phyloP scores from a whole-genome alignment of 2,329 filamentous ascomycete species.

The Arthroderma sp. region DNA sequence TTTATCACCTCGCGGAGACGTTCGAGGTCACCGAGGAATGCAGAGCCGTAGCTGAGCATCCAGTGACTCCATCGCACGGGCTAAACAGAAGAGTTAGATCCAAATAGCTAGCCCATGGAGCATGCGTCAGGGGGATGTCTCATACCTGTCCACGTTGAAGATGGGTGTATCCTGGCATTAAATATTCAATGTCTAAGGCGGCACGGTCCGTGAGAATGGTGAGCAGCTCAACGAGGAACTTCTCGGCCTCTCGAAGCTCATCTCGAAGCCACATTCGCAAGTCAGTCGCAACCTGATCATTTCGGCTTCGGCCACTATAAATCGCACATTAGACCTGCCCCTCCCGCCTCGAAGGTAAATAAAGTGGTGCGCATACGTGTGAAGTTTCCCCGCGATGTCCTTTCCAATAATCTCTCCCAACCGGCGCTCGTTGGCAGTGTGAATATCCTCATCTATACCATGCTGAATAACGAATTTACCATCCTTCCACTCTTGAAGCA shows the following conservation, averaged over 20 bases:
- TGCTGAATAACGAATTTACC: constrained; percentile 19
- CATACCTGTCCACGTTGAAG: constrained; percentile 42
- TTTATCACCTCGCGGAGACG: constrained; percentile 60
- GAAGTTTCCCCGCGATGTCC: constrained; percentile 73
- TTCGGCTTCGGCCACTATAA: constrained; percentile 56
- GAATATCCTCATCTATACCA: constrained; percentile 20
- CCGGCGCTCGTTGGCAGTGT: constrained; percentile 38
- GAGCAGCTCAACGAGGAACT: constrained; percentile 56
- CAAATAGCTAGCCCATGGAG: background rate
- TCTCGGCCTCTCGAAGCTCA: constrained; percentile 57
- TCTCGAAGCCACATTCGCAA: constrained; percentile 83
- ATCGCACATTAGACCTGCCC: background rate
- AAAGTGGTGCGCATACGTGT: constrained; percentile 45
- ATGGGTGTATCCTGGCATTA: constrained; percentile 87
- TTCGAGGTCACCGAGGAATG: constrained; percentile 63
- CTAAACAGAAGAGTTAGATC: constrained; percentile 22
- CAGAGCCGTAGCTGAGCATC: constrained; percentile 62
- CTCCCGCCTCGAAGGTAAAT: background rate
- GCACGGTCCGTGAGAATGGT: constrained; percentile 57
- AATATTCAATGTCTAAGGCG: constrained; percentile 58
- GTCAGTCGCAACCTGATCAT: constrained; percentile 82
- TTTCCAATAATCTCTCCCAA: constrained; percentile 77
- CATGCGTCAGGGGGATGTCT: background rate
- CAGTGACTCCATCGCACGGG: constrained; percentile 74
- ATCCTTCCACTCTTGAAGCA: constrained; percentile 28